phyloP scores from a whole-genome alignment of 2,329 filamentous ascomycete species.

The Alternaria gansuensis region DNA sequence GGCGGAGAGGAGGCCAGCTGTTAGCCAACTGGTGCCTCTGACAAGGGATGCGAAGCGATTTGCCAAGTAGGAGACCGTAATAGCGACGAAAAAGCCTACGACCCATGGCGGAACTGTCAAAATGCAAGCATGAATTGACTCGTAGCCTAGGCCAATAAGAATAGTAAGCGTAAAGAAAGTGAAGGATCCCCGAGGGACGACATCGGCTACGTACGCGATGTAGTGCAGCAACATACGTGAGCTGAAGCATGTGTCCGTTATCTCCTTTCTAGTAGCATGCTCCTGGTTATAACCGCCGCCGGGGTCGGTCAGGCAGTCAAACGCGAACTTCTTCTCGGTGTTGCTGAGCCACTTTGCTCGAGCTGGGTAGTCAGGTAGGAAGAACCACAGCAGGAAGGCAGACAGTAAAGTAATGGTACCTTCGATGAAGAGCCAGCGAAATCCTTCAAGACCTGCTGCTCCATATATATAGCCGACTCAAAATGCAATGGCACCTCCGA shows the following conservation, averaged over 20 bases:
- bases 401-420: constrained; percentile 20
- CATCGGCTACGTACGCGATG: constrained; percentile 9
- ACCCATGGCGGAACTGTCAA: constrained; percentile 69
- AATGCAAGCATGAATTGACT: constrained; percentile 67
- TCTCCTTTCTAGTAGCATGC: constrained; percentile 4
- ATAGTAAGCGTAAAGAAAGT: constrained; percentile 72
- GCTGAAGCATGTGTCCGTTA: constrained; percentile 5
- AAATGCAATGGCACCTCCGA: constrained; percentile 65
- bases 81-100: constrained; percentile 57
- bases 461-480: constrained; percentile 55
- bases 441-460: constrained; percentile 46
- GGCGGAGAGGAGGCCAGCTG: constrained; percentile 9
- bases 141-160: constrained; percentile 64
- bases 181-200: constrained; percentile 44
- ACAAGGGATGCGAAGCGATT: constrained; percentile 23
- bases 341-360: constrained; percentile 55
- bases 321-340: constrained; percentile 12
- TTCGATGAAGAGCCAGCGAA: constrained; percentile 32
- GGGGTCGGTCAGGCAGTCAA: constrained; percentile 8
- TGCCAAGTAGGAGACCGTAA: constrained; percentile 31
- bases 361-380: constrained; percentile 61
- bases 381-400: constrained; percentile 53
- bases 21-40: constrained; percentile 7
- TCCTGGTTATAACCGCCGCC: constrained; percentile 13
- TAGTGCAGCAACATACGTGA: constrained; percentile 11